Evolutionary conservation across 148 eudicot genomes (phyloP), one percentile per base, ranked within the genome.

Genomic region (Cornus controversa): DNA sequence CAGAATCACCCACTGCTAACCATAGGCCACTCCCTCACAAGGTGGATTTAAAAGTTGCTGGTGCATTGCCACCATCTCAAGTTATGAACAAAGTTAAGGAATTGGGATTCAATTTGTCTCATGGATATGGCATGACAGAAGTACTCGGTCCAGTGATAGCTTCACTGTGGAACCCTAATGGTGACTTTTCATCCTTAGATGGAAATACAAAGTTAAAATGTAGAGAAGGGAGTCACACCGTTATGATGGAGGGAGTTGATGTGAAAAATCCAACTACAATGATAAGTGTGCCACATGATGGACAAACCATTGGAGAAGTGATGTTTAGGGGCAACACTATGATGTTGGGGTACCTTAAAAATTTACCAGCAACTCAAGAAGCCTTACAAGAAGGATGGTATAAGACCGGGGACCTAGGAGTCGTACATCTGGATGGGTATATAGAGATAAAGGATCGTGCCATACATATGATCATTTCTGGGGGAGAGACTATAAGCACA

Each of bases 1-100:
- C 86, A n/a, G 82, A 87, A 20, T 77, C 88, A 8, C 68, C 82
- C 2, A 29, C 25, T 4, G 16, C 26, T 11, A 70, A 72, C 70
- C 81, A 73, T 63, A 79, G 18, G 54, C 58, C 34, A 13, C 77
- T 80, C 45, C 73, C 81, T 5, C 63, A 57, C 63, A 83, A 79
- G 82, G 91, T 85, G 77, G 63, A 79, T 53, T 71, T 86, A 36
- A 74, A 87, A 76, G 83, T 86, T 2, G 92, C 93, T 64, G 96
- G 92, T 64, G 86, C 85, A 27, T 81, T 91, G 75, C 96, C 96
- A 8, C 82, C 88, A 58, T 37, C 79, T 31, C 80, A 82, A 28
- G 78, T 86, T 53, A 24, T 77, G 25, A 26, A 54, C 4, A 78
- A 67, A 65, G 73, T 85, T 22, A 18, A 68, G 27, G 75, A 74